Conservation (phyloP, 306 rosid species). For the Corylus avellana region DNA sequence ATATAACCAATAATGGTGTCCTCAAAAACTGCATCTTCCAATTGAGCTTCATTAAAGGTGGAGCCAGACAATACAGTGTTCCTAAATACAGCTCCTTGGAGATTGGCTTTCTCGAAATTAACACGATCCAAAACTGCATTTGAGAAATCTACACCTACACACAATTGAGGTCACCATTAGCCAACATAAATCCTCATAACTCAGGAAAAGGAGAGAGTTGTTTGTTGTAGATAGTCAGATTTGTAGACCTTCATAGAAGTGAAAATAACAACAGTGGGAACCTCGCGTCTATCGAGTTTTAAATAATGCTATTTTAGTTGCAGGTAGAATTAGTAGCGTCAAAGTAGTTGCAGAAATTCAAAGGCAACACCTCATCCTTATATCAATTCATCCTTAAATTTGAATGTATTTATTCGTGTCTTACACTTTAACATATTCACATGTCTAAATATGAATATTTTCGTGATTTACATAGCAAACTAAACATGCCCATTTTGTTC, state of each 20-base stretch:
- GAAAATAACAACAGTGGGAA: neutral
- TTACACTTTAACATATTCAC: too few species aligned
- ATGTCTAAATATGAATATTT: too few species aligned
- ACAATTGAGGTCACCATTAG: slow-evolving; percentile 13
- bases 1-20: slow-evolving; percentile 93
- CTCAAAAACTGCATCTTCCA: slow-evolving; percentile 75
- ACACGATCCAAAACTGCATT: slow-evolving; percentile 93
- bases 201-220: neutral
- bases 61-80: slow-evolving; percentile 87
- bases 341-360: too few species aligned
- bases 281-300: neutral
- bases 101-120: slow-evolving; percentile 86
- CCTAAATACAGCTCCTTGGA: slow-evolving; percentile 78
- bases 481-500: neutral
- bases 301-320: neutral
- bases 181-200: neutral
- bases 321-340: too few species aligned
- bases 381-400: neutral
- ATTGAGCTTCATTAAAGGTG: slow-evolving; percentile 73
- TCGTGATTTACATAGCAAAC: too few species aligned
- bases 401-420: neutral
- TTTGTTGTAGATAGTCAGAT: neutral
- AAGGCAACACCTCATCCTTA: neutral
- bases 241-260: neutral
- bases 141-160: slow-evolving; percentile 81